Base-by-base conservation (phyloP, 2,329 filamentous ascomycete species). In the Colletotrichum siamense region DNA sequence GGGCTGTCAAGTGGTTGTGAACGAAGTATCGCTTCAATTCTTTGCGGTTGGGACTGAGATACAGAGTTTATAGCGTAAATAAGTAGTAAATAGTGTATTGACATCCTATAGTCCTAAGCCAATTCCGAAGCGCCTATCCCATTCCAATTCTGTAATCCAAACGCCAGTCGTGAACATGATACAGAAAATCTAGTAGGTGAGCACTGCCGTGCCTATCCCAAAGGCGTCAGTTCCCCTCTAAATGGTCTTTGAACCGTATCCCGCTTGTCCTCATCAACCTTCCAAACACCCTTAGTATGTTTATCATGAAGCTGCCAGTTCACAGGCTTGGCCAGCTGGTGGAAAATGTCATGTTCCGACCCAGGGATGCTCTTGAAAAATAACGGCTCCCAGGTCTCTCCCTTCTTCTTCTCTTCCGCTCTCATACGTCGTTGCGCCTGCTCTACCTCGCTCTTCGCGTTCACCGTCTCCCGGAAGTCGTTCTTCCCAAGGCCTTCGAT, bases 381-480 rank as follows among this genome's bases (percentile, higher is more conserved):
- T 68, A 86, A 76, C 13, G 87, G 87, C 78, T 87, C 82, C 87
- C 87, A 89, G 0, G 76, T 79, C 13, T 82, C 79, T 8, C 87
- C 87, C 44, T 81, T 81, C 16, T 89, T 89, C 79, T 91, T 90
- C 83, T 97, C 95, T 70, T 90, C 85, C 79, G 91, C 91, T 76
- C 96, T 91, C 87, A 96, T 88, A 76, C 94, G 92, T 16, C 96
- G 90, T 86, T 98, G 96, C 32, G 92, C 91, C 81, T 96, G 94
- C 84, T 98, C 96, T 73, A 98, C 94, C 81, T 93, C 92, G 9
- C 90, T 91, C 87, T 98, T 98, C 81, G 96, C 94, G 1, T 85
- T 84, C 0, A 91, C 91, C 0, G 94, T 94, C 8, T 88, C 87
- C 72, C 95, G 92, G 90, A 96, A 94, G 81, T 98, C 93, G 28